phyloP scores from a whole-genome alignment of 1,284 basidiomycete species.

The Lentinus polychrous region DNA sequence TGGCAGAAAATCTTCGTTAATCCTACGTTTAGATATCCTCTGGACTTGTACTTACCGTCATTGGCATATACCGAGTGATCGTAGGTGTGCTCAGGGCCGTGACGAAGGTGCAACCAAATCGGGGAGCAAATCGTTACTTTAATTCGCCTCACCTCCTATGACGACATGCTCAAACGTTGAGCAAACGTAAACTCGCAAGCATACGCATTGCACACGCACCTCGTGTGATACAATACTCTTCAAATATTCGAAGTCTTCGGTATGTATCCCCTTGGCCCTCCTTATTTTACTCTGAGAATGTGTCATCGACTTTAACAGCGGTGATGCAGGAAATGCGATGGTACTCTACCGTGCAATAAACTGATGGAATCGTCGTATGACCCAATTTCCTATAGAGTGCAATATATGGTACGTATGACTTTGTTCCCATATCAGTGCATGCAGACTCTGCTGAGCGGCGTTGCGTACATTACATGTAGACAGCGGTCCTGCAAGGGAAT shows the following conservation, averaged over 20 bases:
- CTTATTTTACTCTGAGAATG: slow-evolving; percentile 49
- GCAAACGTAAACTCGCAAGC: too few species aligned
- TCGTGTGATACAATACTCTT: slow-evolving; percentile 48
- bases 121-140: slow-evolving; percentile 73
- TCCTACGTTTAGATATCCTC: slow-evolving; percentile 5
- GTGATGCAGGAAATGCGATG: slow-evolving; percentile 1
- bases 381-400: slow-evolving; percentile 34
- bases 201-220: slow-evolving; percentile 23
- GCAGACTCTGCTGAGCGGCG: not conserved
- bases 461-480: slow-evolving; percentile 9
- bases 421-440: not conserved
- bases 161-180: not conserved
- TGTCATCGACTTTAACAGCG: not conserved
- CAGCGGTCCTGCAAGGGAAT: not conserved
- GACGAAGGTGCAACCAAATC: slow-evolving; percentile 69
- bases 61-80: slow-evolving; percentile 51
- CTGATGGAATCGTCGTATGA: slow-evolving; percentile 36
- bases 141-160: slow-evolving; percentile 52
- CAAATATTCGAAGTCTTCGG: slow-evolving; percentile 52
- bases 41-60: slow-evolving; percentile 36
- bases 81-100: slow-evolving; percentile 52
- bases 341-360: slow-evolving; percentile 39
- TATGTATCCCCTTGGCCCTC: slow-evolving; percentile 52
- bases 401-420: slow-evolving; percentile 46
- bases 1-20: slow-evolving; percentile 8